Base-by-base conservation (phyloP, 345 rosid species). In the Ceriops zippeliana region DNA sequence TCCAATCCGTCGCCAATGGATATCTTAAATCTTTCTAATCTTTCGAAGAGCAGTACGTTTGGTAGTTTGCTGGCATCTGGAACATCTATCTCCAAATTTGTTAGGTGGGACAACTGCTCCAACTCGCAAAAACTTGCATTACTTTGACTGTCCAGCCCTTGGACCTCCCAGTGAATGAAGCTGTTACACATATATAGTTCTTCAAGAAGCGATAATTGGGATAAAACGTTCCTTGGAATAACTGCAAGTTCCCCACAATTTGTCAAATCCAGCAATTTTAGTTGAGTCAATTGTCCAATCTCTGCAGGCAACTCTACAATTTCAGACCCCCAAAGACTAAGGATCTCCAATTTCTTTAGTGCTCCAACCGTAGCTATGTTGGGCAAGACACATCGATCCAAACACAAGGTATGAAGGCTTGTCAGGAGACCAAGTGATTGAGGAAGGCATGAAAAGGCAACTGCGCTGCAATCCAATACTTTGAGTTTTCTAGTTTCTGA, bases 131-230 rank as follows among this genome's bases (percentile, higher is more conserved):
- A 56, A 7, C 73, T 66, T 19, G 76, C 71, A 32, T 62, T 57
- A 15, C 26, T n/a, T n/a, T n/a, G n/a, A n/a, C n/a, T n/a, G n/a
- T n/a, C n/a, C n/a, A n/a, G n/a, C n/a, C n/a, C 74, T 37, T 70
- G 73, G 16, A 27, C 65, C 27, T 22, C 79, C 87, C 83, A 84
- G 5, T 21, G 20, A 26, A 7, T 42, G 71, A 76, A 81, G 46
- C 77, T n/a, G n/a, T n/a, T n/a, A n/a, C n/a, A n/a, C n/a, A 81
- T 70, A n/a, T 58, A 28, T 38, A 81, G 58, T 52, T 81, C 84
- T 69, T 84, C 87, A 34, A 81, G 31, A 16, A 17, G 28, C 0
- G 74, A 22, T 9, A 83, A 47, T 28, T 51, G 61, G 67, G 78
- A 75, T 10, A 81, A 22, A 21, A 81, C 61, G 67, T 74, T 70